Evolutionary conservation across 2,329 filamentous ascomycete genomes (phyloP).

Genomic region (Beauveria varroae): DNA sequence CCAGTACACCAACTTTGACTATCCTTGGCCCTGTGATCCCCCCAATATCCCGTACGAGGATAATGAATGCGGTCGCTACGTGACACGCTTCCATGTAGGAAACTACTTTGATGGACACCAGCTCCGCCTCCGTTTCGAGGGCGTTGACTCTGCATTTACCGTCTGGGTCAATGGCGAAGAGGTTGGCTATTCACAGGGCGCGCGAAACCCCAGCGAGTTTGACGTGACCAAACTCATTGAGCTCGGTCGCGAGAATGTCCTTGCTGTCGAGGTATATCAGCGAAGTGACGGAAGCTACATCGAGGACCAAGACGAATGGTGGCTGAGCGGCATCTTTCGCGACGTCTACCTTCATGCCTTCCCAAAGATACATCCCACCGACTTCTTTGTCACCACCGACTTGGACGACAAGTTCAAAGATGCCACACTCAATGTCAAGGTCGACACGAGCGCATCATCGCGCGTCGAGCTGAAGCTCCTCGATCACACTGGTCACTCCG

Average conservation of each 20-base stretch:
- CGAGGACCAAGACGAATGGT: constrained; percentile 67
- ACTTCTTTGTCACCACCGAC: constrained; percentile 48
- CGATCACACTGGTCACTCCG: constrained; percentile 22
- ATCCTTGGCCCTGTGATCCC: constrained; percentile 59
- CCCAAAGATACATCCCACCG: constrained; percentile 43
- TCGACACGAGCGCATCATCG: constrained; percentile 32
- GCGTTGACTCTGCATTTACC: constrained; percentile 65
- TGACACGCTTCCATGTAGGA: constrained; percentile 47
- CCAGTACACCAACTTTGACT: constrained; percentile 64
- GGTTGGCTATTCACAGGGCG: constrained; percentile 66
- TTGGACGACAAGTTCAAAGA: constrained; percentile 47
- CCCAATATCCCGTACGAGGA: constrained; percentile 58
- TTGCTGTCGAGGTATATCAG: constrained; percentile 65
- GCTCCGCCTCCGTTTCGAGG: constrained; percentile 64
- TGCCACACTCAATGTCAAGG: constrained; percentile 41
- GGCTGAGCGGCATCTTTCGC: constrained; percentile 60
- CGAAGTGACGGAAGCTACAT: constrained; percentile 65
- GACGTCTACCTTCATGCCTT: constrained; percentile 61
- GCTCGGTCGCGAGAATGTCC: constrained; percentile 38
- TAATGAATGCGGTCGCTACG: constrained; percentile 58
- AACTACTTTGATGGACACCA: constrained; percentile 41
- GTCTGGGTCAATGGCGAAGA: constrained; percentile 61
- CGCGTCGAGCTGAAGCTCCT: constrained; percentile 28
- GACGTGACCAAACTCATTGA: constrained; percentile 52
- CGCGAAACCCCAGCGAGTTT: constrained; percentile 66